Base-by-base conservation (phyloP, 352 stramenopile species). In the Thalassiosira sp. region DNA sequence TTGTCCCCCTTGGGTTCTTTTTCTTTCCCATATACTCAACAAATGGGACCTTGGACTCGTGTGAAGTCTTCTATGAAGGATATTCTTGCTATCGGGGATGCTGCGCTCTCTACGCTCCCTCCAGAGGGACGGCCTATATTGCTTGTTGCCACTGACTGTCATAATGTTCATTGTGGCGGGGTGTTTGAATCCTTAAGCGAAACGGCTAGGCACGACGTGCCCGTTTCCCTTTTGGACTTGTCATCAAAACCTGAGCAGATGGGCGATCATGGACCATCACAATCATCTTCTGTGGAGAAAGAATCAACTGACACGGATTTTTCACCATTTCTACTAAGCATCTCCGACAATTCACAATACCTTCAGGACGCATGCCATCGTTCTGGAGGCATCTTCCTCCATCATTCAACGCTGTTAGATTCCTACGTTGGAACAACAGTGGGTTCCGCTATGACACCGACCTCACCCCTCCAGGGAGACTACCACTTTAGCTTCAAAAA, bases 41-140 rank as follows among this genome's bases (percentile, higher is more conserved):
- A 67, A 25, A 51, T 69, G 15, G 40, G 61, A 37, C 59, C 67
- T 13, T 64, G 58, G 37, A 53, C 51, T 61, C 35, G 16, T 60
- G 62, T 74, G 7, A 79, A 46, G 13, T 87, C 84, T 7, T 91
- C 63, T 13, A 68, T 93, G 64, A 81, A 73, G 33, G 76, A 91
- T 62, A 82, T 93, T 3, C 63, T 93, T 31, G 79, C 82, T 13
- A 70, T 84, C 24, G 83, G 82, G 0, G 88, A 93, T 78, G 87
- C 83, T 31, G 79, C 85, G 11, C 68, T 93, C 1, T 52, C 67
- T 42, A 82, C 83, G 3, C 66, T 93, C 8, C 84, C 85, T 37
- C 77, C 68, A 7, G 74, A 90, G 40, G 88, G 81, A 49, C 63
- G 85, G 46, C 88, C 88, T 11, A 22, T 78, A 6, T 72, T 93